phyloP scores from a whole-genome alignment of 2,329 filamentous ascomycete species.

The Diatrype stigma region DNA sequence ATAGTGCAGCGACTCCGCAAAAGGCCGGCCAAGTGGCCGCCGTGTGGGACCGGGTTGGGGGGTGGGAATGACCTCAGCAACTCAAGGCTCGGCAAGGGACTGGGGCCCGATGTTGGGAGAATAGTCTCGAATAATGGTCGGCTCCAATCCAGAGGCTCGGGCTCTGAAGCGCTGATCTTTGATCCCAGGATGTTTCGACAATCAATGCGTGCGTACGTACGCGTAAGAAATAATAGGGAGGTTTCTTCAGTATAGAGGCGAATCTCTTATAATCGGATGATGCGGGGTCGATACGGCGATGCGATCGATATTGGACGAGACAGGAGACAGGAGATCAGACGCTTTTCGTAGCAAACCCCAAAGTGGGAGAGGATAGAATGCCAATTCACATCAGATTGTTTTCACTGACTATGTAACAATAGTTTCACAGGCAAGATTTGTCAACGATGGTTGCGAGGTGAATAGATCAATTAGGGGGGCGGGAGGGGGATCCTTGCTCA shows the following conservation, averaged over 20 bases:
- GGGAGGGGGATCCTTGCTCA: too few relatives aligned
- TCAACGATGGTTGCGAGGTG: too few relatives aligned
- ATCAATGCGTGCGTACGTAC: neutral
- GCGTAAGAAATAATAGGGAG: neutral
- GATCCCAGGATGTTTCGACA: neutral
- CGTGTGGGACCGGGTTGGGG: conserved; percentile 17
- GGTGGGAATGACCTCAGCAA: neutral
- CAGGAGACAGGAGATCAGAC: neutral
- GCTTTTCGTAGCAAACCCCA: neutral
- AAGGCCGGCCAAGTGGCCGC: conserved; percentile 18
- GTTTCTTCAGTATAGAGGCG: neutral
- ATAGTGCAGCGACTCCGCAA: conserved; percentile 14
- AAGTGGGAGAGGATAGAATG: neutral
- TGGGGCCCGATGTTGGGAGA: neutral
- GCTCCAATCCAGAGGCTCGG: too few relatives aligned
- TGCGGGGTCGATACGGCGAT: neutral
- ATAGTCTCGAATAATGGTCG: neutral
- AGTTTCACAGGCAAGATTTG: too few relatives aligned
- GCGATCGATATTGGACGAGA: neutral
- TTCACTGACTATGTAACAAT: too few relatives aligned
- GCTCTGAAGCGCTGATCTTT: neutral
- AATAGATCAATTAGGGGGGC: too few relatives aligned
- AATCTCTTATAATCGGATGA: neutral
- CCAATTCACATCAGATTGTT: too few relatives aligned
- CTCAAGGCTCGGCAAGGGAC: neutral